phyloP scores from a whole-genome alignment of 2,329 filamentous ascomycete genomes.

The Xylariaceae sp. region DNA sequence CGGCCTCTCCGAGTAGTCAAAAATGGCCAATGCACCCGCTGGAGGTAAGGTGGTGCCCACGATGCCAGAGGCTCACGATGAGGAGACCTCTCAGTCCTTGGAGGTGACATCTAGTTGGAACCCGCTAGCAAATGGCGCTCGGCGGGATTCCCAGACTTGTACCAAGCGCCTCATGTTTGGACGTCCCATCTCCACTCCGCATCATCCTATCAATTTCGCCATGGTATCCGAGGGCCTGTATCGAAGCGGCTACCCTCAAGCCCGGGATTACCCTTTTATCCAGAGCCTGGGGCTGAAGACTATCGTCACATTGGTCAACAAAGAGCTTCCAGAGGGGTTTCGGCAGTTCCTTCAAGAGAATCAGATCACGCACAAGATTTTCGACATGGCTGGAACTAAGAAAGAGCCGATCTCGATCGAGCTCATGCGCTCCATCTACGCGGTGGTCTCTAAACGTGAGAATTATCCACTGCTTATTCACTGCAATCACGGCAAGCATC shows the following conservation, averaged over 20 bases:
- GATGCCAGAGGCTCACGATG: constrained; percentile 1
- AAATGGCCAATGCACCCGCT: neutral
- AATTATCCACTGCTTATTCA: constrained; percentile 83
- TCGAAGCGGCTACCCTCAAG: constrained; percentile 73
- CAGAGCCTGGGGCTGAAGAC: constrained; percentile 67
- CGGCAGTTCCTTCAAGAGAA: constrained; percentile 60
- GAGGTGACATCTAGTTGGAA: neutral
- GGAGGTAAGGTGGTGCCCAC: neutral
- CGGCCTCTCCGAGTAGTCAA: neutral
- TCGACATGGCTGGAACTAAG: constrained; percentile 85
- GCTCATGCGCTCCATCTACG: constrained; percentile 67
- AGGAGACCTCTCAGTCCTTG: constrained; percentile 3
- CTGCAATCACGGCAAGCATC: constrained; percentile 92
- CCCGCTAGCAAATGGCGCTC: neutral
- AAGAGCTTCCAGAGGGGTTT: constrained; percentile 53
- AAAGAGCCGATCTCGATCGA: constrained; percentile 64
- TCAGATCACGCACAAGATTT: constrained; percentile 67
- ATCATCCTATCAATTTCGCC: constrained; percentile 67
- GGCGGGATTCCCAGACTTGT: constrained; percentile 7
- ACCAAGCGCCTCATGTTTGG: constrained; percentile 4
- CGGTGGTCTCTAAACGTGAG: constrained; percentile 63
- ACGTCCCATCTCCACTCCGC: neutral
- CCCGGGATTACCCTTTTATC: constrained; percentile 67
- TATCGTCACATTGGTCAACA: constrained; percentile 66
- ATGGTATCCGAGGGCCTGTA: constrained; percentile 70